Conservation (phyloP, 306 rosid genomes). For the Nissolia schottii region DNA sequence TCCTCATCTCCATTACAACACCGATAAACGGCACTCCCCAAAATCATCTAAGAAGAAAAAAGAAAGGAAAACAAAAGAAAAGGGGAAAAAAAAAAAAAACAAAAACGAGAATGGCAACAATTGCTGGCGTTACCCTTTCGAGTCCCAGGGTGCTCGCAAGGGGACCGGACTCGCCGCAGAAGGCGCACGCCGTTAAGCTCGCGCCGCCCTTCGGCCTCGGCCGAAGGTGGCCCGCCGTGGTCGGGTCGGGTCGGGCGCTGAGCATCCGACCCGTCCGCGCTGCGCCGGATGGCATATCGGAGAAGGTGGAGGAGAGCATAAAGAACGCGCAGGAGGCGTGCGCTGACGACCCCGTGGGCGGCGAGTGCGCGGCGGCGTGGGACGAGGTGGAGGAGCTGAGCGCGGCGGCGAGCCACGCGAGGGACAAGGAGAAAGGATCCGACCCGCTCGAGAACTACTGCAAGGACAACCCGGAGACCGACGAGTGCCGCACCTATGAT, state of each 20-base stretch:
- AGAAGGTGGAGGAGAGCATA: slow-evolving; percentile 76
- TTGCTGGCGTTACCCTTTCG: slow-evolving; percentile 53
- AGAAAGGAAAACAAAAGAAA: neutral
- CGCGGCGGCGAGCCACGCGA: slow-evolving; percentile 93
- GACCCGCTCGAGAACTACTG: slow-evolving; percentile 89
- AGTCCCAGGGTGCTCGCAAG: slow-evolving; percentile 37
- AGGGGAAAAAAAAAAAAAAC: neutral
- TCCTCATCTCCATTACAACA: neutral
- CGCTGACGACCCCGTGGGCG: slow-evolving; percentile 52
- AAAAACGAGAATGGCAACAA: slow-evolving; percentile 45
- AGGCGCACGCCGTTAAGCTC: slow-evolving; percentile 23
- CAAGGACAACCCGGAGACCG: slow-evolving; percentile 79
- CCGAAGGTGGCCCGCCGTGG: slow-evolving; percentile 10
- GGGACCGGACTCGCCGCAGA: slow-evolving; percentile 37
- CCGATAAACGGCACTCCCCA: neutral
- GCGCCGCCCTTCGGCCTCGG: slow-evolving; percentile 4
- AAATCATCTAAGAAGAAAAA: neutral
- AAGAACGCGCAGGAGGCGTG: slow-evolving; percentile 77
- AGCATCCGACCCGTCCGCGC: slow-evolving; percentile 40
- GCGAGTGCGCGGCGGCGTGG: slow-evolving; percentile 97
- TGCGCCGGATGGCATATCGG: slow-evolving; percentile 65
- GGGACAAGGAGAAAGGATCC: slow-evolving; percentile 45
- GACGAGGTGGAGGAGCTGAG: slow-evolving; percentile 98
- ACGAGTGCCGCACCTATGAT: slow-evolving; percentile 95
- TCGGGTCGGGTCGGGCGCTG: slow-evolving; percentile 22